Conservation (phyloP, 1,284 basidiomycete genomes). For the Gomphus bonarii region DNA sequence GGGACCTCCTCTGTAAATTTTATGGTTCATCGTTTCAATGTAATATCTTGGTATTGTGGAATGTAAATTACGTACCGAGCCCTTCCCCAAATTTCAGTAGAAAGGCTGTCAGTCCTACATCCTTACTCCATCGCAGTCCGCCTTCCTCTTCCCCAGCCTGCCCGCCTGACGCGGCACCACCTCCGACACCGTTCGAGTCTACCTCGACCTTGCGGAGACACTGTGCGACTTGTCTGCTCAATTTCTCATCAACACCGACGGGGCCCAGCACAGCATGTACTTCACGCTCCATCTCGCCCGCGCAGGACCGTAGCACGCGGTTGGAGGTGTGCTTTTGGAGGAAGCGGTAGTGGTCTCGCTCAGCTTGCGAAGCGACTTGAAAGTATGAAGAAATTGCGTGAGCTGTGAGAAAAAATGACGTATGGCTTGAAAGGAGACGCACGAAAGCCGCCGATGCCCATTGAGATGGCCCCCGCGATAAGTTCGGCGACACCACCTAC, state of each 20-base stretch:
- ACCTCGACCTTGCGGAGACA: slow-evolving; percentile 62
- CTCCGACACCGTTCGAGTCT: slow-evolving; percentile 21
- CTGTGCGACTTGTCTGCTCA: slow-evolving; percentile 72
- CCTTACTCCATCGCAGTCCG: slow-evolving; percentile 52
- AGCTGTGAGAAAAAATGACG: not conserved
- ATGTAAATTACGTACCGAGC: slow-evolving; percentile 64
- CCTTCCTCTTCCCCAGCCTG: slow-evolving; percentile 32
- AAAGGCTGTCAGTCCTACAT: slow-evolving; percentile 82
- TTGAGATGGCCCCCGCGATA: slow-evolving; percentile 90
- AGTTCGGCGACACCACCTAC: slow-evolving; percentile 88
- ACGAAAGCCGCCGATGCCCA: slow-evolving; percentile 95
- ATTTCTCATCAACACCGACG: slow-evolving; percentile 77
- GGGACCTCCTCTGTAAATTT: slow-evolving; percentile 75
- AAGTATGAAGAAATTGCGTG: not conserved
- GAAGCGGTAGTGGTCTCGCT: slow-evolving; percentile 89
- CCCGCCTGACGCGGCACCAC: slow-evolving; percentile 15
- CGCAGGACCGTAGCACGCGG: slow-evolving; percentile 81
- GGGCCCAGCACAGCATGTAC: slow-evolving; percentile 82
- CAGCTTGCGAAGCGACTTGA: slow-evolving; percentile 82
- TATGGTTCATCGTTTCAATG: too few species aligned
- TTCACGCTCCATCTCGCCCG: slow-evolving; percentile 93
- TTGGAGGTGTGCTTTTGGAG: slow-evolving; percentile 63
- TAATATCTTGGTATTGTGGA: too few species aligned
- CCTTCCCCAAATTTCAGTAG: slow-evolving; percentile 89
- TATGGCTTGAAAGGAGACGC: slow-evolving; percentile 14